Base-by-base conservation (phyloP, 208 protist species). In the Trichomonas tenax region DNA sequence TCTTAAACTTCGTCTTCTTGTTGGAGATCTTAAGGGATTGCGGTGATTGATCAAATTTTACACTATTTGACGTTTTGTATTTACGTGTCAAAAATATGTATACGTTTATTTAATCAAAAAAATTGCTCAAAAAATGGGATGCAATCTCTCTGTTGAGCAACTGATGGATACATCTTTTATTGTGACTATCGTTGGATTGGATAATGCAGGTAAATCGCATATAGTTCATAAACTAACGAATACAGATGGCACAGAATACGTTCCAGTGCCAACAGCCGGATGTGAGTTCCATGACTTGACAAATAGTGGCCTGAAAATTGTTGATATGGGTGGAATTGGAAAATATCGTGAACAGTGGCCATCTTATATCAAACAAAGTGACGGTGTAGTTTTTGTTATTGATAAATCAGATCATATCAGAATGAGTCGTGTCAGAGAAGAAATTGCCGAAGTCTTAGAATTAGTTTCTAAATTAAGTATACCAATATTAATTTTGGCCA, bases 361-460 rank as follows among this genome's bases (percentile, higher is more conserved):
- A 26, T 38, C 26, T 51, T 93, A 58, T 51, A 93, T 93, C 15
- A 34, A 48, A 15, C 15, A 93, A 93, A 93, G 86, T 51, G 86
- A 93, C 51, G 86, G 86, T 58, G 86, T 93, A 1, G 86, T 93
- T 15, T 93, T 93, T 51, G 86, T 93, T 51, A 93, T 93, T 93
- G 86, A 93, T 93, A 48, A 44, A 51, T 44, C 86, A 38, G 86
- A 93, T 51, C 41, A 93, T 48, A 10, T 48, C 15, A 48, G 86
- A 38, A 93, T 93, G 86, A 40, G 86, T 17, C 0, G 86, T 34
- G 44, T 93, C 2, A 34, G 34, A 93, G 86, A 93, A 51, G 86
- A 93, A 93, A 93, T 93, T 51, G 86, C 44, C 1, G 86, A 93
- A 34, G 86, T 93, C 38, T 51, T 93, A 38, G 14, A 14, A 38